These are phyloP conservation scores for Coemansia sp. DNA, from an alignment of 192 early-diverging fungal genomes.

Conservation along the genomic window DNA sequence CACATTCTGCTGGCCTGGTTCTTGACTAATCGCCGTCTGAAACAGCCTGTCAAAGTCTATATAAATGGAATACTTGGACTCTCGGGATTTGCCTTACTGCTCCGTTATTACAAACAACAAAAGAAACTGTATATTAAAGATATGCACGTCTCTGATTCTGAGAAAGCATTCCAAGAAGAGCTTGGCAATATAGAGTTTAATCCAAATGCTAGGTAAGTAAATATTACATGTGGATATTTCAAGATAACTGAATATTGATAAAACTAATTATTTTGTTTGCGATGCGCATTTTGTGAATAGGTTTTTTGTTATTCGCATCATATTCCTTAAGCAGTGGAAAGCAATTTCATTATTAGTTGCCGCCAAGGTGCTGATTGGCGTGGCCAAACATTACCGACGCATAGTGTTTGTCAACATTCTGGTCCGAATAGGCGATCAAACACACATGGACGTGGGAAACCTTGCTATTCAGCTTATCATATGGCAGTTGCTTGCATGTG, in stretches of 20 bases:
- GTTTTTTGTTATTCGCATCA: neutral
- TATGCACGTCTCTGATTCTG: neutral
- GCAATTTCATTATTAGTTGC: neutral
- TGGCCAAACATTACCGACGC: neutral
- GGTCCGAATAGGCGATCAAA: neutral
- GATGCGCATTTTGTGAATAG: neutral
- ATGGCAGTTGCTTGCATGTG: neutral
- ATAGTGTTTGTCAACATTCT: neutral
- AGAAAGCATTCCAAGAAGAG: neutral
- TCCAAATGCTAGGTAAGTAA: neutral
- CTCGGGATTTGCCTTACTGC: neutral
- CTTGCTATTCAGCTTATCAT: neutral
- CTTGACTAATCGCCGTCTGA: no score
- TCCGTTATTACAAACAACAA: neutral
- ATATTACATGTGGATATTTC: no score
- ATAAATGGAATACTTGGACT: neutral
- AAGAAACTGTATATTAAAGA: neutral
- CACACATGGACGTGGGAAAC: neutral
- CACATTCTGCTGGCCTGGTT: no score
- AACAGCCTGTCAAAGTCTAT: neutral
- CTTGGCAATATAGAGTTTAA: neutral
- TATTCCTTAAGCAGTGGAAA: neutral
- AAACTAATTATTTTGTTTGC: neutral
- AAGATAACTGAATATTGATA: neutral
- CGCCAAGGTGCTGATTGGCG: neutral